A percentile compares a stretch with the other conserved stretches of the same genome.
These are phyloP conservation scores for Mortierella claussenii DNA, from an alignment of 192 early-diverging fungal species.

Conservation along the genomic window DNA sequence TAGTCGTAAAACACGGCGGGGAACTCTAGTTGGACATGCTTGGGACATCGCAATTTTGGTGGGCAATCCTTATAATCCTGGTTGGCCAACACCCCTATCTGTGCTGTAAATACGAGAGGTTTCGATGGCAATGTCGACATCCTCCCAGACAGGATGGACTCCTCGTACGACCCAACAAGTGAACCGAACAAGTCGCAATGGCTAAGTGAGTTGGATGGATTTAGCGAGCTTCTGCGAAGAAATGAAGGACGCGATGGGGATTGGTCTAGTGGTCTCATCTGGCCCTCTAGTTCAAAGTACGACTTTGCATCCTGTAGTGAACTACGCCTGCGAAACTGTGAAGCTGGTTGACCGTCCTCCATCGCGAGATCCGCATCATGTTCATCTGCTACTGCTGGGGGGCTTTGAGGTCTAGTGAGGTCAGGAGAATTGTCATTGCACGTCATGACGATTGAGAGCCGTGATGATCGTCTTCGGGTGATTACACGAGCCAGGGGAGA, in stretches of 20 bases:
- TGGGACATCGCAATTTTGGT: constrained; percentile 72
- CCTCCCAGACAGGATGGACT: constrained; percentile 79
- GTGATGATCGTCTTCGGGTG: constrained; percentile 37
- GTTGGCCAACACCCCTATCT: constrained; percentile 75
- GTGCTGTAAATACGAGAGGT: constrained; percentile 75
- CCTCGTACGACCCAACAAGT: constrained; percentile 67
- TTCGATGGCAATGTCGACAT: constrained; percentile 82
- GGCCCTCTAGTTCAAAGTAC: neutral
- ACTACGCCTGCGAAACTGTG: neutral
- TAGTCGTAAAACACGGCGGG: constrained; percentile 82
- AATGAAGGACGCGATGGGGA: constrained; percentile 21
- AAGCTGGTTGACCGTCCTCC: constrained; percentile 3
- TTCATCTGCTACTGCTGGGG: neutral
- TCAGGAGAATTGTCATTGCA: constrained; percentile 47
- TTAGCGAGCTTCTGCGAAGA: constrained; percentile 23
- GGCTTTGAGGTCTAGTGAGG: constrained; percentile 18
- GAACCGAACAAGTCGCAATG: constrained; percentile 50
- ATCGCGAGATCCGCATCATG: neutral
- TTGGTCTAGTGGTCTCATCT: constrained; percentile 10
- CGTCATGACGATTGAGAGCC: constrained; percentile 47
- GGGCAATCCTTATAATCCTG: constrained; percentile 69
- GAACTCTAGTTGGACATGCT: constrained; percentile 71
- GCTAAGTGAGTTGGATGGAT: constrained; percentile 10
- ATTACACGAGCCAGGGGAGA: constrained; percentile 46
- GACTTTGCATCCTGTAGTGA: constrained; percentile 26